A percentile compares a stretch with the other conserved stretches of the same genome.
Conservation (phyloP, 2,329 filamentous ascomycete species). For the Corniculantispora saksenae region DNA sequence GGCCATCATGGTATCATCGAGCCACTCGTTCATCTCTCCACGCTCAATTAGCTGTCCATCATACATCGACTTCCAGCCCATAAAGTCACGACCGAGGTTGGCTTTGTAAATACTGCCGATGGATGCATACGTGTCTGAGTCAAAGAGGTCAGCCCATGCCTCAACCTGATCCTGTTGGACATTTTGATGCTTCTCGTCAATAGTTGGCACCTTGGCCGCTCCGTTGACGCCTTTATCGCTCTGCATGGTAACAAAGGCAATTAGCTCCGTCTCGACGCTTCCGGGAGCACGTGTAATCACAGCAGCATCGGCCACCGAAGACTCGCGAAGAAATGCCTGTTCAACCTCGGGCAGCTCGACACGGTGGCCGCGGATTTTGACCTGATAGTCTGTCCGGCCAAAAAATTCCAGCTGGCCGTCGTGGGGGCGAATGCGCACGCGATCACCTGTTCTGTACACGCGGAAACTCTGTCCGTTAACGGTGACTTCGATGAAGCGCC, state of each 20-base stretch:
- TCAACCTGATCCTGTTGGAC: slow-evolving; percentile 22
- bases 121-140: slow-evolving; percentile 20
- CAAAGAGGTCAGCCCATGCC: slow-evolving; percentile 25
- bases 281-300: slow-evolving; percentile 20
- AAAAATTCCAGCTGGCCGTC: slow-evolving; percentile 31
- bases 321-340: slow-evolving; percentile 20
- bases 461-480: too few species aligned
- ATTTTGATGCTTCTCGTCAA: too few species aligned
- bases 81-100: slow-evolving; percentile 29
- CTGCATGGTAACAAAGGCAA: too few species aligned
- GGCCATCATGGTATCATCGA: slow-evolving; percentile 31
- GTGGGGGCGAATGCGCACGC: too few species aligned
- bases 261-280: slow-evolving; percentile 2
- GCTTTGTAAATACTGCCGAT: slow-evolving; percentile 19
- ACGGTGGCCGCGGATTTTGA: slow-evolving; percentile 34
- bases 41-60: slow-evolving; percentile 28
- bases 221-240: too few species aligned
- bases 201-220: too few species aligned
- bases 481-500: too few species aligned
- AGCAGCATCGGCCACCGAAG: slow-evolving; percentile 24
- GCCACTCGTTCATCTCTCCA: slow-evolving; percentile 34
- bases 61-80: slow-evolving; percentile 36
- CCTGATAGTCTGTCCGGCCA: slow-evolving; percentile 30
- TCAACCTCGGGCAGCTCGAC: slow-evolving; percentile 34
- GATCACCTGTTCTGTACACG: too few species aligned